Evolutionary conservation across 257 asterid genomes (phyloP).

Genomic region (Thymus quinquecostatus): DNA sequence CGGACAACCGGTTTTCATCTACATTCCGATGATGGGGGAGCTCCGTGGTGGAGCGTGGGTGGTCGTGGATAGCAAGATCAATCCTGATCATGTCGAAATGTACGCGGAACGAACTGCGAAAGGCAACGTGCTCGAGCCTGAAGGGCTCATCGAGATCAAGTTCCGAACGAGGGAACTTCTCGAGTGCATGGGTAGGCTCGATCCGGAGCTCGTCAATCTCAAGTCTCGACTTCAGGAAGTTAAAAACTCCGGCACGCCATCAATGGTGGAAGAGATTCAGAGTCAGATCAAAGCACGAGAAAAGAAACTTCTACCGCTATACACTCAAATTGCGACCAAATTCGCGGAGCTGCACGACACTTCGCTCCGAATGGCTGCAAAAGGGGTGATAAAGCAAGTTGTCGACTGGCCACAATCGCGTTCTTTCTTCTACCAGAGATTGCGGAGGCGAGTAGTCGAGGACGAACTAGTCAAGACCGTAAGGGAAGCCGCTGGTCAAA

Average conservation of each 20-base stretch:
- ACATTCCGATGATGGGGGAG: slow-evolving; percentile 94
- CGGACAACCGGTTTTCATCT: slow-evolving; percentile 82
- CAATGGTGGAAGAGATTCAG: slow-evolving; percentile 45
- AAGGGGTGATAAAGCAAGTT: slow-evolving; percentile 79
- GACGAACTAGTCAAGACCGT: slow-evolving; percentile 66
- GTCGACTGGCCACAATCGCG: slow-evolving; percentile 86
- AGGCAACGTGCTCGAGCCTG: slow-evolving; percentile 97
- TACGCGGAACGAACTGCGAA: slow-evolving; percentile 85
- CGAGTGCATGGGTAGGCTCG: slow-evolving; percentile 96
- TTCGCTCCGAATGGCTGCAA: slow-evolving; percentile 91
- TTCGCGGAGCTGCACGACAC: slow-evolving; percentile 96
- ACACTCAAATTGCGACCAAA: slow-evolving; percentile 90
- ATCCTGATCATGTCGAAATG: slow-evolving; percentile 91
- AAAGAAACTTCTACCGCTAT: slow-evolving; percentile 82
- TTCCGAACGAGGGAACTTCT: slow-evolving; percentile 74
- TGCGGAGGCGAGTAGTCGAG: slow-evolving; percentile 79
- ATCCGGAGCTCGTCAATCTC: slow-evolving; percentile 62
- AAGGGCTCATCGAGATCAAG: slow-evolving; percentile 90
- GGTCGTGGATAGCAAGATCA: slow-evolving; percentile 89
- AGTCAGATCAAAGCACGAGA: slow-evolving; percentile 71
- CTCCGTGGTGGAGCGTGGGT: slow-evolving; percentile 99
- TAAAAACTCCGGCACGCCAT: slow-evolving; percentile 34
- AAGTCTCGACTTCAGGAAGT: slow-evolving; percentile 63
- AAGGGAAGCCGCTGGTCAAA: slow-evolving; percentile 82
- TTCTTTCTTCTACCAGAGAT: slow-evolving; percentile 65